Conservation (phyloP, 495 filamentous ascomycete species). For the Neurospora sp. region DNA sequence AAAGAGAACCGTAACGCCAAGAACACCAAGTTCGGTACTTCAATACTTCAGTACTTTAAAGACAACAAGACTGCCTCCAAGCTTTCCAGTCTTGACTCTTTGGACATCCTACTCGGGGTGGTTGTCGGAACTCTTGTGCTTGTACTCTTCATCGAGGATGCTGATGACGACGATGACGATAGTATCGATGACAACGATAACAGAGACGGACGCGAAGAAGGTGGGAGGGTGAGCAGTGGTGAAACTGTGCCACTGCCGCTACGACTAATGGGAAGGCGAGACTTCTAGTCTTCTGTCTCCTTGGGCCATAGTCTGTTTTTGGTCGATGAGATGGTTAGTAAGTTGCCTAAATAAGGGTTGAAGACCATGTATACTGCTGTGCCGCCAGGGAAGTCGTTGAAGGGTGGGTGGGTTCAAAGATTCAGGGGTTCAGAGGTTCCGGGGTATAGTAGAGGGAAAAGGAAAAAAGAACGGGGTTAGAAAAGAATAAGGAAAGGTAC, state of each 20-base stretch:
- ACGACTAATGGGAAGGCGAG: neutral
- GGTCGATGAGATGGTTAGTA: neutral
- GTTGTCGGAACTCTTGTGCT: neutral
- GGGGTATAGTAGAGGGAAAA: neutral
- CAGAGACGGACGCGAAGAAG: neutral
- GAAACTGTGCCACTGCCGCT: neutral
- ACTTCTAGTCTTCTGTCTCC: conserved; percentile 13
- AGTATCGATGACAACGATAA: neutral
- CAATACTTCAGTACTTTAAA: neutral
- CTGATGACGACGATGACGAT: neutral
- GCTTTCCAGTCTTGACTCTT: neutral
- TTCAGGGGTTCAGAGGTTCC: neutral
- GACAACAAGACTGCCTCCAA: neutral
- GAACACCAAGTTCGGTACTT: neutral
- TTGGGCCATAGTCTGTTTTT: conserved; percentile 21
- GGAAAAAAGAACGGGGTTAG: neutral
- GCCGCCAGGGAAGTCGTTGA: neutral
- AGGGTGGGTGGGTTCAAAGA: neutral
- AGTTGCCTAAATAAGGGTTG: neutral
- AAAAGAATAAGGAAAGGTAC: neutral
- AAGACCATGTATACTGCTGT: neutral
- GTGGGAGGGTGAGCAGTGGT: neutral
- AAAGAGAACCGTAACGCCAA: neutral
- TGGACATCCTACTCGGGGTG: neutral
- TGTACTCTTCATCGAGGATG: neutral